Percentiles rank a stretch among this genome's conserved stretches.
Conservation (phyloP, 805 yeast genomes). For the Millerago galiae region DNA sequence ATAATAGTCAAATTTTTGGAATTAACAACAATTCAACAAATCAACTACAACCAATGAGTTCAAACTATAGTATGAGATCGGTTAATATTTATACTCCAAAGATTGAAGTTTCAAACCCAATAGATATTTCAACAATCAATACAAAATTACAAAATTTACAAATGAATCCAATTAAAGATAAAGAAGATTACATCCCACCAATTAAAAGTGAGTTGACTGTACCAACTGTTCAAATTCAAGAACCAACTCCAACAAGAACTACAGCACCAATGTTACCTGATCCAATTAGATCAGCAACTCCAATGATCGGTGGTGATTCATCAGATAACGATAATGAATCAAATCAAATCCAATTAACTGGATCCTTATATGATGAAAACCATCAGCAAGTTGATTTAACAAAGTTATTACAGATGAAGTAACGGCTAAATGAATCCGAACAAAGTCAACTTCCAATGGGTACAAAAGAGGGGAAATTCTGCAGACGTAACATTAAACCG, state of each 20-base stretch:
- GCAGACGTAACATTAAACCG: no score
- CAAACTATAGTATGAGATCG: constrained; percentile 9
- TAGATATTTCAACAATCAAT: constrained; percentile 15
- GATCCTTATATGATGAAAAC: constrained; percentile 5
- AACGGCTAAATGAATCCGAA: not conserved
- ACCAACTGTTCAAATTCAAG: constrained; percentile 9
- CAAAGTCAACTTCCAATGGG: no score
- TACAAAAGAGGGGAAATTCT: no score
- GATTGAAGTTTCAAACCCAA: constrained; percentile 16
- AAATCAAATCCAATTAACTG: constrained; percentile 1
- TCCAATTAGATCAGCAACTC: constrained; percentile 8
- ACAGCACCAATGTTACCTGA: constrained; percentile 6
- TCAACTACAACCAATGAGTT: not conserved
- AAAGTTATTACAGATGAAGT: not conserved
- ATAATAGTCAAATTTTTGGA: not conserved
- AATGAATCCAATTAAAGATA: not conserved
- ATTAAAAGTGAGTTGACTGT: not conserved
- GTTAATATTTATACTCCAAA: constrained; percentile 23
- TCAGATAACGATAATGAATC: not conserved
- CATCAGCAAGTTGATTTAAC: constrained; percentile 5
- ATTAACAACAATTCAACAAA: not conserved
- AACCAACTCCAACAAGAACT: constrained; percentile 14
- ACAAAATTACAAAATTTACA: constrained; percentile 19
- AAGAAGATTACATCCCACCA: not conserved
- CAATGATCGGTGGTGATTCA: constrained; percentile 22